Conservation (phyloP, 2,329 filamentous ascomycete genomes). For the Paramyrothecium roridum region DNA sequence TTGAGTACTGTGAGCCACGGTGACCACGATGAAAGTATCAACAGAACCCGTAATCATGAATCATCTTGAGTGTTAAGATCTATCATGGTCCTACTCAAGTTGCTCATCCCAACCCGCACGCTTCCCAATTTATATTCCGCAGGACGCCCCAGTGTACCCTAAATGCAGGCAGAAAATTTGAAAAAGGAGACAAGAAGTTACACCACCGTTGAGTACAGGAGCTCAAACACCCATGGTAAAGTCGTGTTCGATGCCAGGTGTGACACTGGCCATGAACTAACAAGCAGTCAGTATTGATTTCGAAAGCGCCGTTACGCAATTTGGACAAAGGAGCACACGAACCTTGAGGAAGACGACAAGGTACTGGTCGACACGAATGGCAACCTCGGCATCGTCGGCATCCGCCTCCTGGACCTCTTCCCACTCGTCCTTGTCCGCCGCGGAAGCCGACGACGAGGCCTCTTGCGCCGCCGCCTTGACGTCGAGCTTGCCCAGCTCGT, state of each 20-base stretch:
- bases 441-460: slow-evolving; percentile 24
- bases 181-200: background rate
- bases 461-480: slow-evolving; percentile 46
- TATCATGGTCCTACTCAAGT: background rate
- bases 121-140: background rate
- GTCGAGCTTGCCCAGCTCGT: slow-evolving; percentile 69
- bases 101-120: background rate
- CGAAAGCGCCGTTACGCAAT: background rate
- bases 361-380: slow-evolving; percentile 85
- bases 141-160: background rate
- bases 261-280: slow-evolving; percentile 81
- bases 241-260: slow-evolving; percentile 94
- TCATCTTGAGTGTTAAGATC: background rate
- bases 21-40: too few relatives aligned
- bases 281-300: background rate
- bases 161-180: background rate
- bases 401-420: slow-evolving; percentile 61
- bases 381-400: slow-evolving; percentile 68
- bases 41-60: background rate
- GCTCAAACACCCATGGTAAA: slow-evolving; percentile 89
- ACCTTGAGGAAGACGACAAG: slow-evolving; percentile 85
- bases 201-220: background rate
- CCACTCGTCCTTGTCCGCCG: slow-evolving; percentile 58
- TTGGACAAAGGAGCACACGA: slow-evolving; percentile 19
- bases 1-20: too few relatives aligned